Evolutionary conservation across 2,329 filamentous ascomycete species (phyloP).

Genomic region (Thelonectria rubi): DNA sequence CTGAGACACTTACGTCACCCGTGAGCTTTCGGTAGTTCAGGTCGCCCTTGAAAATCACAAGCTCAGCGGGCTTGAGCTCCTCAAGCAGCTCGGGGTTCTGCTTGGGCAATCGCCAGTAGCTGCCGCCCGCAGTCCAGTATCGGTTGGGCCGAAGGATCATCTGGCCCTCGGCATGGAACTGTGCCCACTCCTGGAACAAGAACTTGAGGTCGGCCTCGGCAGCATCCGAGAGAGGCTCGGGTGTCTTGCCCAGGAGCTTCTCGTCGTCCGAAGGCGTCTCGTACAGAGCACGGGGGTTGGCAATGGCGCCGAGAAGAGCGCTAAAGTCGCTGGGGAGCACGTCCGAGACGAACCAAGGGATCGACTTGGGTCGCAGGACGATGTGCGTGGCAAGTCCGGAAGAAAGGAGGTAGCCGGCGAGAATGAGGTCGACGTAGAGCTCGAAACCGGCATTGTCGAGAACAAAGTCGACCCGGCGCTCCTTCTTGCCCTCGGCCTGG

Average conservation of each 20-base stretch:
- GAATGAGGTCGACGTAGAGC: slow-evolving; percentile 91
- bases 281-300: slow-evolving; percentile 81
- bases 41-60: slow-evolving; percentile 97
- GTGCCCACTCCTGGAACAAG: slow-evolving; percentile 83
- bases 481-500: slow-evolving; percentile 68
- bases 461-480: slow-evolving; percentile 89
- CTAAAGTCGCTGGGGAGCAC: slow-evolving; percentile 87
- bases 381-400: slow-evolving; percentile 86
- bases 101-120: slow-evolving; percentile 86
- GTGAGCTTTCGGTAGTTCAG: slow-evolving; percentile 95
- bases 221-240: slow-evolving; percentile 69
- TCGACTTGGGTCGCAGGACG: slow-evolving; percentile 90
- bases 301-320: slow-evolving; percentile 82
- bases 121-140: slow-evolving; percentile 91
- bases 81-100: slow-evolving; percentile 73
- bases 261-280: slow-evolving; percentile 76
- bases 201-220: slow-evolving; percentile 76
- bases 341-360: slow-evolving; percentile 98
- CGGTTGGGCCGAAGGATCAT: slow-evolving; percentile 82
- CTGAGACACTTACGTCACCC: slow-evolving; percentile 72
- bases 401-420: slow-evolving; percentile 89
- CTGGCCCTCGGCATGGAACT: slow-evolving; percentile 83
- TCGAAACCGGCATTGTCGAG: slow-evolving; percentile 98
- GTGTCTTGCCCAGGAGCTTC: slow-evolving; percentile 62
- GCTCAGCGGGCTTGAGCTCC: slow-evolving; percentile 82